These are phyloP conservation scores for Scenedesmus sp. DNA, from an alignment of 163 green algal genomes.

Conservation along the genomic window DNA sequence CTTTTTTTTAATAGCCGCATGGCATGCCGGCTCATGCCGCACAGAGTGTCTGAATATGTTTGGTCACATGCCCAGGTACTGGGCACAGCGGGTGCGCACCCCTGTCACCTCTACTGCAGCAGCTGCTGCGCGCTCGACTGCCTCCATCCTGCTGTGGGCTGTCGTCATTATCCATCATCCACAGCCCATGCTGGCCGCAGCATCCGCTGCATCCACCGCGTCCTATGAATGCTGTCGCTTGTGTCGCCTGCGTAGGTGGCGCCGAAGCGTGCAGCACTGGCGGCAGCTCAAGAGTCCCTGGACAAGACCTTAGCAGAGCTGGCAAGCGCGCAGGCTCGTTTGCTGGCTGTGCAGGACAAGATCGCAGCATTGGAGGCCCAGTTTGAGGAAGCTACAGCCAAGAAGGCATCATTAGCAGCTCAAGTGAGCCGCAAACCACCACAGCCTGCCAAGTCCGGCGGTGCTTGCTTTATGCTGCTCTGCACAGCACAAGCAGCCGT, in stretches of 20 bases:
- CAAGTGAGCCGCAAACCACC: conserved; percentile 61
- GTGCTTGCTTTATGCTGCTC: neutral
- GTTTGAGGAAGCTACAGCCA: conserved; percentile 79
- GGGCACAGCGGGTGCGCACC: too few species aligned
- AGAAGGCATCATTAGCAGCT: conserved; percentile 81
- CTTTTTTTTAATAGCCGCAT: too few species aligned
- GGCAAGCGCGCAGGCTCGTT: conserved; percentile 67
- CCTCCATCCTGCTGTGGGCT: too few species aligned
- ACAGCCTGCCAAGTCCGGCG: neutral
- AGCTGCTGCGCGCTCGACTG: too few species aligned
- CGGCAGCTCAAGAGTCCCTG: conserved; percentile 75
- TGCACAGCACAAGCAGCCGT: neutral
- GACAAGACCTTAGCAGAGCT: conserved; percentile 76
- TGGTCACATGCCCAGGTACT: too few species aligned
- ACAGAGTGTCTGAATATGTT: neutral
- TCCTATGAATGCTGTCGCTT: neutral
- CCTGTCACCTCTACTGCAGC: too few species aligned
- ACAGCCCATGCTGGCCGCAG: too few species aligned
- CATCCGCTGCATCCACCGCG: too few species aligned
- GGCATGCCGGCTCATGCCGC: neutral
- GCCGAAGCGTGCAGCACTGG: conserved; percentile 82
- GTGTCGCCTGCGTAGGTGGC: conserved; percentile 66
- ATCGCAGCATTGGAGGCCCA: conserved; percentile 79
- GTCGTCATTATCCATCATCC: too few species aligned
- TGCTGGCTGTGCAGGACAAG: conserved; percentile 77